Conservation (phyloP, 2,329 filamentous ascomycete species). For the Botryotinia narcissicola region DNA sequence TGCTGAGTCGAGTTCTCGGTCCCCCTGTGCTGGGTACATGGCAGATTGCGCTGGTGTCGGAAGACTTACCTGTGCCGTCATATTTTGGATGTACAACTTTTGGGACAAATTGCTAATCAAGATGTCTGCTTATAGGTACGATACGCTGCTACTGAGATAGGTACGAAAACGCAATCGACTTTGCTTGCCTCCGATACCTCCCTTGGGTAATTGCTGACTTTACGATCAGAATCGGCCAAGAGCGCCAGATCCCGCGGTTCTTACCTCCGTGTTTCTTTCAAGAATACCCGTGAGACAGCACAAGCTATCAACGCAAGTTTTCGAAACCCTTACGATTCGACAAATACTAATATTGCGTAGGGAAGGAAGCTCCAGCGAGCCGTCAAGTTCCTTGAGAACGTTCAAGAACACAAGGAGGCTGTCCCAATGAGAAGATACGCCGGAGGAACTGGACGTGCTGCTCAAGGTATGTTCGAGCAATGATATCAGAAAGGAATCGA, state of each 20-base stretch:
- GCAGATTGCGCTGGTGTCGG: not conserved
- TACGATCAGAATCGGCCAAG: slow-evolving; percentile 54
- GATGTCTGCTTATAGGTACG: slow-evolving; percentile 62
- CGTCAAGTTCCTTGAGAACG: slow-evolving; percentile 96
- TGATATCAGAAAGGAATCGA: not conserved
- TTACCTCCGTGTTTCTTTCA: slow-evolving; percentile 91
- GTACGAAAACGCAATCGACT: slow-evolving; percentile 4
- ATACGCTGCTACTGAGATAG: slow-evolving; percentile 67
- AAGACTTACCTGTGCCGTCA: not conserved
- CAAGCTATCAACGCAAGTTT: slow-evolving; percentile 79
- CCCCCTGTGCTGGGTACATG: not conserved
- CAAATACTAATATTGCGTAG: not conserved
- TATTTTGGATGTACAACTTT: not conserved
- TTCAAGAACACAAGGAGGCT: slow-evolving; percentile 94
- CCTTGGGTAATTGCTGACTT: slow-evolving; percentile 26
- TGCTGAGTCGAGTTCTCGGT: not conserved
- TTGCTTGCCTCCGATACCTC: slow-evolving; percentile 47
- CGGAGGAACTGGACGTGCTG: slow-evolving; percentile 89
- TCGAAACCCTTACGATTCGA: not conserved
- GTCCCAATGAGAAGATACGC: slow-evolving; percentile 98
- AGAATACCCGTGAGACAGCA: slow-evolving; percentile 99
- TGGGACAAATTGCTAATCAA: not conserved
- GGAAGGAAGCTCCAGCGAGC: slow-evolving; percentile 40
- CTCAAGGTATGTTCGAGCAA: slow-evolving; percentile 77
- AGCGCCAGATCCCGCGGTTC: slow-evolving; percentile 97